A percentile compares a stretch with the other conserved stretches of the same genome.
These are phyloP conservation scores for Amphicarpaea edgeworthii DNA, from an alignment of 306 rosid genomes.

Conservation along the genomic window DNA sequence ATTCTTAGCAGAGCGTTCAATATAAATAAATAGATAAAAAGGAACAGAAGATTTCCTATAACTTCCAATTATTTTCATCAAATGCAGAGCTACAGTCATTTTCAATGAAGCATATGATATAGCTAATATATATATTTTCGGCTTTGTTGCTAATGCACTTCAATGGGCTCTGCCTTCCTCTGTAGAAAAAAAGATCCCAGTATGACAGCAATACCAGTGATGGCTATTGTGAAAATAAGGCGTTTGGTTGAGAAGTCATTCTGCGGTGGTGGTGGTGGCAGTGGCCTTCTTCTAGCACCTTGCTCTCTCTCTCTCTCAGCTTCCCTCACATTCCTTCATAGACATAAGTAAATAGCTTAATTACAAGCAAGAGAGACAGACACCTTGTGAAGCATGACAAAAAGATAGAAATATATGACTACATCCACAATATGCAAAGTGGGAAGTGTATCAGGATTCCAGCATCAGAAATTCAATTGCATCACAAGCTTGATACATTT, in stretches of 20 bases:
- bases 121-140: too few species aligned
- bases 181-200: conserved; percentile 79
- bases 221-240: conserved; percentile 77
- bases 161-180: conserved; percentile 67
- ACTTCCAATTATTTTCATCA: conserved; percentile 7
- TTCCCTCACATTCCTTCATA: conserved; percentile 75
- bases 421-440: neutral
- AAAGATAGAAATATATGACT: neutral
- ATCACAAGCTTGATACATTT: conserved; percentile 2
- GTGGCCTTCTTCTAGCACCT: conserved; percentile 62
- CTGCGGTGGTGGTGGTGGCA: conserved; percentile 54
- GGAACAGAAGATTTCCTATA: conserved; percentile 22
- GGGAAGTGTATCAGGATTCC: neutral
- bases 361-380: conserved; percentile 1
- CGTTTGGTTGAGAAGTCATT: conserved; percentile 65
- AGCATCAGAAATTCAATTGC: conserved; percentile 5
- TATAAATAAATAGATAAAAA: neutral
- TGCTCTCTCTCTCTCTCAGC: conserved; percentile 71
- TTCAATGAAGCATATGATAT: too few species aligned
- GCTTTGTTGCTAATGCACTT: conserved; percentile 60
- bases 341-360: conserved; percentile 38
- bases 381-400: conserved; percentile 3
- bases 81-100: conserved; percentile 37
- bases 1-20: neutral
- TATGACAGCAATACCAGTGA: conserved; percentile 87